phyloP scores from a whole-genome alignment of 257 asterid genomes.

The Plantago major region DNA sequence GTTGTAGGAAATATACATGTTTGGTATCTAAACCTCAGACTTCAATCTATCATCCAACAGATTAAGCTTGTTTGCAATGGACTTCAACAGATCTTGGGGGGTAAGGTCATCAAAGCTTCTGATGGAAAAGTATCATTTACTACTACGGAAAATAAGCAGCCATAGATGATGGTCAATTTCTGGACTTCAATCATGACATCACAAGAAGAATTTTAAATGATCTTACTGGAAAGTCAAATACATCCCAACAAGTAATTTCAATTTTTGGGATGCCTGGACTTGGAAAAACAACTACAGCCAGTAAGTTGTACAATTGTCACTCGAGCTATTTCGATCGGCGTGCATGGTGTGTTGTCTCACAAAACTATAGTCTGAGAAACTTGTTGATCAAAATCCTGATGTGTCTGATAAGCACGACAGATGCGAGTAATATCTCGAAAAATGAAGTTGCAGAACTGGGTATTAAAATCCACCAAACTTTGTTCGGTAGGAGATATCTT shows the following conservation, averaged over 20 bases:
- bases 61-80: neutral
- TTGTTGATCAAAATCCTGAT: neutral
- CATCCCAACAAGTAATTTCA: neutral
- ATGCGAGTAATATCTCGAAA: neutral
- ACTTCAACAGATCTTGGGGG: neutral
- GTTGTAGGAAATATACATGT: too few relatives aligned
- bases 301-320: neutral
- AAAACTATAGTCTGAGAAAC: neutral
- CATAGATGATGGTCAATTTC: neutral
- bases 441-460: neutral
- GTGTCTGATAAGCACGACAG: neutral
- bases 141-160: neutral
- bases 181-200: neutral
- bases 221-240: neutral
- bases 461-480: neutral
- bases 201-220: neutral
- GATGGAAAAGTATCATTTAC: neutral
- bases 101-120: too few relatives aligned
- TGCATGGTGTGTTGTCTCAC: slow-evolving; percentile 7
- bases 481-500: slow-evolving; percentile 1
- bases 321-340: neutral
- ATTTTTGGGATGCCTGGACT: slow-evolving; percentile 4
- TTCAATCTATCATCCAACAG: too few relatives aligned
- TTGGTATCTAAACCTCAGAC: neutral
- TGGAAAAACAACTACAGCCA: slow-evolving; percentile 4